A percentile compares a stretch with the other conserved stretches of the same genome.
phyloP scores from a whole-genome alignment of 2,329 filamentous ascomycete genomes.

The Botrytis elliptica region DNA sequence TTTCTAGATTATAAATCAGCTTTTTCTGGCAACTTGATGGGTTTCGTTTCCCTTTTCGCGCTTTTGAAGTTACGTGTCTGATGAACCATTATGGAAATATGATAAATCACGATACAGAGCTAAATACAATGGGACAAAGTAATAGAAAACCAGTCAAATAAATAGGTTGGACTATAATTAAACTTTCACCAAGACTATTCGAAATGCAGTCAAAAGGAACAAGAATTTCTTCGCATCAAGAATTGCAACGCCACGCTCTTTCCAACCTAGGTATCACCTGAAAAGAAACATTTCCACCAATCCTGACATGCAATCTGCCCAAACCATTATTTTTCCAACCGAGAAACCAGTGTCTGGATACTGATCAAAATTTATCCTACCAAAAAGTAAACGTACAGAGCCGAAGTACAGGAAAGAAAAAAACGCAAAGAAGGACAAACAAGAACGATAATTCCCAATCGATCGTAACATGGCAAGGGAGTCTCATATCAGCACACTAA shows the following conservation, averaged over 20 bases:
- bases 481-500: background rate
- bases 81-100: background rate
- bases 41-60: fast-evolving
- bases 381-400: background rate
- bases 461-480: background rate
- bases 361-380: background rate
- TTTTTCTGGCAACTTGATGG: background rate
- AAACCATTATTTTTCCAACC: background rate
- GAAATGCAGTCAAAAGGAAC: background rate
- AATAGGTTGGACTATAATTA: background rate
- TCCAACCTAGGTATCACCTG: background rate
- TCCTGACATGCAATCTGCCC: background rate
- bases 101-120: background rate
- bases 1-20: background rate
- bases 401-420: background rate
- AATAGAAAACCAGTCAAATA: background rate
- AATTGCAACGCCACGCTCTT: background rate
- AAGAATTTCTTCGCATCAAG: background rate
- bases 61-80: background rate
- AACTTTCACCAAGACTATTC: background rate
- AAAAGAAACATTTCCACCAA: background rate
- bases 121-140: too few species aligned
- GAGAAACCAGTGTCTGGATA: background rate
- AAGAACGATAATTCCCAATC: background rate
- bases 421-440: background rate